phyloP scores from a whole-genome alignment of 345 rosid genomes.

The Eutrema heterophyllum region DNA sequence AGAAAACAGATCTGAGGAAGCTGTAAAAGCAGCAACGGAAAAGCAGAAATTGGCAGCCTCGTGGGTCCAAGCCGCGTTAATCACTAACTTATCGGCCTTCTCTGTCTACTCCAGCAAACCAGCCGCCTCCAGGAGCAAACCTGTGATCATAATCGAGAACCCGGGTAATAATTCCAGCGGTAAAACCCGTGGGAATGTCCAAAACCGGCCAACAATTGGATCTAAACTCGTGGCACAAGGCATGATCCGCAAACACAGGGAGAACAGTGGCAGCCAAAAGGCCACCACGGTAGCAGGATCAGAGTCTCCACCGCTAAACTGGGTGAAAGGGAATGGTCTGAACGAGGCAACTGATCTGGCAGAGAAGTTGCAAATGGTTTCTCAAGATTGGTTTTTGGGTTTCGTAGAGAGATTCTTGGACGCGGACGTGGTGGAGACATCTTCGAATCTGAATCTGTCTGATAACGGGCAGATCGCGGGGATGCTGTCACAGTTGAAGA shows the following conservation, averaged over 20 bases:
- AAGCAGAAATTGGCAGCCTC: conserved; percentile 61
- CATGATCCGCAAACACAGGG: conserved; percentile 54
- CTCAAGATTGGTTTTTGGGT: conserved; percentile 90
- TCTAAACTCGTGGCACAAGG: conserved; percentile 78
- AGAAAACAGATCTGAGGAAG: conserved; percentile 66
- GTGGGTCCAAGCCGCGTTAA: conserved; percentile 92
- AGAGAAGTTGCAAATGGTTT: conserved; percentile 63
- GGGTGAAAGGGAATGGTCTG: conserved; percentile 69
- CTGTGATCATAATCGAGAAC: conserved; percentile 54
- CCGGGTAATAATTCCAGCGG: conserved; percentile 38
- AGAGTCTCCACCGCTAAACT: conserved; percentile 50
- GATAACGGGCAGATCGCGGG: conserved; percentile 86
- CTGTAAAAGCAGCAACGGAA: conserved; percentile 48
- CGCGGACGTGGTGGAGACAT: conserved; percentile 47
- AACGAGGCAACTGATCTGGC: conserved; percentile 73
- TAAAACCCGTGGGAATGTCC: conserved; percentile 44
- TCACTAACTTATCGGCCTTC: conserved; percentile 73
- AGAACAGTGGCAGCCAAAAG: conserved; percentile 47
- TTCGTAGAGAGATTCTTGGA: conserved; percentile 90
- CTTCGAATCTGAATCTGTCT: conserved; percentile 49
- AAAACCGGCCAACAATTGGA: conserved; percentile 43
- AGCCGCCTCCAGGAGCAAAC: conserved; percentile 38
- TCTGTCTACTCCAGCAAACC: conserved; percentile 58
- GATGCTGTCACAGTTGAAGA: conserved; percentile 89
- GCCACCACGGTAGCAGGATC: conserved; percentile 29